Base-by-base conservation (phyloP, 768 basidiomycete genomes). In the Macrolepiota dolichaula region DNA sequence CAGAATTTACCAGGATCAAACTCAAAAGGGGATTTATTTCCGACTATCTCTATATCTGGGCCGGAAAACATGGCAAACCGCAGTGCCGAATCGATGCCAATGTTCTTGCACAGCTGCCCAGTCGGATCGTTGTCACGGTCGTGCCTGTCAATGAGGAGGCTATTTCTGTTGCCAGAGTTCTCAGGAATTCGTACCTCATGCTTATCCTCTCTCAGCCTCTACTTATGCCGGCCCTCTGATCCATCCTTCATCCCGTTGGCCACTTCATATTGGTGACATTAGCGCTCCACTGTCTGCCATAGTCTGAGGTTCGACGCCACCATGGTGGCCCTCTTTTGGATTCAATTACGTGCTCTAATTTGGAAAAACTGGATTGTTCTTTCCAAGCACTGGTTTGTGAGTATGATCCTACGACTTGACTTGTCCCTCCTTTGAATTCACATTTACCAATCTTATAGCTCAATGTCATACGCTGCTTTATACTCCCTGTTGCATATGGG, bases 301-400 rank as follows among this genome's bases (percentile, higher is more conserved):
- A 38, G 19, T 57, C 29, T 49, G 42, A n/a, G 17, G 24, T 49
- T 11, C 53, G 7, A 13, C 57, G 22, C 27, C 36, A 47, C 42
- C 51, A 76, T 76, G 74, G 59, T 71, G 3, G 65, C 63, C 59
- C 71, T 86, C 37, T 87, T 89, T 69, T 81, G 83, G 77, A 77
- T 81, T 32, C 89, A 91, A 73, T 80, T 87, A 58, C 70, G 72
- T 3, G 84, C 82, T 1, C 72, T 91, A 22, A 80, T 83, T 58
- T 81, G 84, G 82, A 91, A 91, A 77, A 90, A 90, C 64, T 88
- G 85, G 86, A 88, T 90, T 46, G 77, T 88, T 0, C 75, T 89
- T 29, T 84, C 81, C 24, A 87, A 83, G 67, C 85, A 87, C 70
- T 80, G 85, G 55, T 71, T 87, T 68, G 87, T 89, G 66, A 69